Conservation (phyloP, 371 early-diverging fungal species). For the Lichtheimia hyalospora region DNA sequence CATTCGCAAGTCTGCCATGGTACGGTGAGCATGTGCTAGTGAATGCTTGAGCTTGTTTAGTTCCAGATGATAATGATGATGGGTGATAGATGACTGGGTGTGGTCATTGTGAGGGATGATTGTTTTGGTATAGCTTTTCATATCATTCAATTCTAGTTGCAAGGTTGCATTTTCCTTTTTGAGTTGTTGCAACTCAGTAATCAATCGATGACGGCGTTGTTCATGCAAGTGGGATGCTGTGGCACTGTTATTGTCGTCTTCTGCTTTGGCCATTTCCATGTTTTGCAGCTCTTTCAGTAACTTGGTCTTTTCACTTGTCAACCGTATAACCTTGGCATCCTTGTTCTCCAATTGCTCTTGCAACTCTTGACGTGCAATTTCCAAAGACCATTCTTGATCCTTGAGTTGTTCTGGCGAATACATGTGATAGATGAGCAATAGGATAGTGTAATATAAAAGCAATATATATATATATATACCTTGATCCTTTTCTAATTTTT, state of each 20-base stretch:
- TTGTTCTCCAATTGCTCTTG: conserved; percentile 43
- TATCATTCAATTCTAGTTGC: not conserved
- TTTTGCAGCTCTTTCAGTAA: conserved; percentile 57
- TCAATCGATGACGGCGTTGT: not conserved
- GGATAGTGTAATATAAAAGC: not conserved
- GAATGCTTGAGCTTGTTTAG: conserved; percentile 39
- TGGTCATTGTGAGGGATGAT: no score
- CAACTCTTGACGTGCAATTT: conserved; percentile 22
- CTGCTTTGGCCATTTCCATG: conserved; percentile 59
- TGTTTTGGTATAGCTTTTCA: not conserved
- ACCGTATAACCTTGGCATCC: conserved; percentile 52
- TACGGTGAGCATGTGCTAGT: conserved; percentile 37
- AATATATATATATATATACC: conserved; percentile 17
- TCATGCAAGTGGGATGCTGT: conserved; percentile 1
- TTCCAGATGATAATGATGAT: conserved; percentile 11
- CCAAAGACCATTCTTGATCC: conserved; percentile 25
- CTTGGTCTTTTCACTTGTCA: conserved; percentile 48
- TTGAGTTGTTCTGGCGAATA: conserved; percentile 16
- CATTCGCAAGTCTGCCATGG: conserved; percentile 18
- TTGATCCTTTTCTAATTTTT: conserved; percentile 42
- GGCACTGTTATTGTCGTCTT: conserved; percentile 25
- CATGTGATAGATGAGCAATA: conserved; percentile 24
- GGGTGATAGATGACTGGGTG: no score
- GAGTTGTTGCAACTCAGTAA: not conserved
- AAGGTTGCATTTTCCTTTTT: conserved; percentile 11